Percentiles rank a stretch among this genome's conserved stretches.
Conservation (phyloP, 371 early-diverging fungal genomes). For the Mucor mucedo region DNA sequence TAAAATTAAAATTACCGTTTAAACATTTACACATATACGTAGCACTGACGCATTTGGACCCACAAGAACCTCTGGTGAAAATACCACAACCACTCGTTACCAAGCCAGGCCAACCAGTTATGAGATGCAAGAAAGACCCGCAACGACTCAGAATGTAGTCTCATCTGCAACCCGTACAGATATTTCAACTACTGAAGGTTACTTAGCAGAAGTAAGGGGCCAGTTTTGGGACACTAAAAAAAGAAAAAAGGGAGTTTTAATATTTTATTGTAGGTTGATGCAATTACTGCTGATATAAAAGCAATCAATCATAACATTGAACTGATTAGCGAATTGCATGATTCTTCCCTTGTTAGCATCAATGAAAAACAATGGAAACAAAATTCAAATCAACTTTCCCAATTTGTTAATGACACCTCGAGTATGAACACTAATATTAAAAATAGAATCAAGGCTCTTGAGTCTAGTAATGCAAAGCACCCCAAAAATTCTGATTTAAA, state of each 20-base stretch:
- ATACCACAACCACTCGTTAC: not conserved
- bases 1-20: not conserved
- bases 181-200: conserved; percentile 30
- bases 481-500: conserved; percentile 32
- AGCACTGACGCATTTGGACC: conserved; percentile 46
- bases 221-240: not conserved
- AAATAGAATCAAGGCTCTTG: conserved; percentile 58
- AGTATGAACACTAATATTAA: conserved; percentile 57
- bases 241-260: conserved; percentile 2
- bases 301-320: conserved; percentile 61
- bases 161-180: conserved; percentile 23
- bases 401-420: conserved; percentile 63
- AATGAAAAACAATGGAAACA: conserved; percentile 63
- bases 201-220: conserved; percentile 27
- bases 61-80: conserved; percentile 24
- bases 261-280: conserved; percentile 53
- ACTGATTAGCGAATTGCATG: conserved; percentile 65
- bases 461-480: conserved; percentile 31
- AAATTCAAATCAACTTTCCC: conserved; percentile 63
- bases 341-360: conserved; percentile 63
- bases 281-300: conserved; percentile 61
- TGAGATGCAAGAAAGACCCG: conserved; percentile 23
- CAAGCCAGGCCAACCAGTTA: conserved; percentile 12
- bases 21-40: not conserved
- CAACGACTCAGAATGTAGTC: conserved; percentile 10